Evolutionary conservation across 768 basidiomycete species (phyloP).

Genomic region (Suillus lakei): DNA sequence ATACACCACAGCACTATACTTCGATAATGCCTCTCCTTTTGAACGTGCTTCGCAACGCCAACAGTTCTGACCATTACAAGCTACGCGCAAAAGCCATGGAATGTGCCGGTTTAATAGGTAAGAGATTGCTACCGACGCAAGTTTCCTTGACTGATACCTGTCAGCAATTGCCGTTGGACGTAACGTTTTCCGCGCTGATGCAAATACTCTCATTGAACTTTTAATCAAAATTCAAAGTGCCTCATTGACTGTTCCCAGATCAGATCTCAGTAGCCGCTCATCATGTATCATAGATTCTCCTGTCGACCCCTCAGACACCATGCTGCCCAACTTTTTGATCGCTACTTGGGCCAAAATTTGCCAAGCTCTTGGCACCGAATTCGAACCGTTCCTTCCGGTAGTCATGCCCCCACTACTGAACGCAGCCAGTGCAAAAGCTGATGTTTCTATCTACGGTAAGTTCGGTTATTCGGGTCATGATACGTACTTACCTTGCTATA

Average conservation of each 20-base stretch:
- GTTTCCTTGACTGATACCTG: conserved; percentile 1
- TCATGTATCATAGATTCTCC: conserved; percentile 55
- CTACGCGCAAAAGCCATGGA: conserved; percentile 88
- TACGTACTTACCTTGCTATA: conserved; percentile 6
- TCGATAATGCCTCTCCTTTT: conserved; percentile 83
- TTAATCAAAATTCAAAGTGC: conserved; percentile 80
- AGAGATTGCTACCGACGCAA: background rate
- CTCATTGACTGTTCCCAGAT: conserved; percentile 21
- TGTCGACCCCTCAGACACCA: conserved; percentile 71
- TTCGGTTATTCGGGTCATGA: background rate
- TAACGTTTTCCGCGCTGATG: conserved; percentile 78
- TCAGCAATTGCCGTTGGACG: conserved; percentile 86
- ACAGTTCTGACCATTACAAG: conserved; percentile 66
- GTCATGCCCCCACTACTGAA: conserved; percentile 82
- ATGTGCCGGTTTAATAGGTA: conserved; percentile 86
- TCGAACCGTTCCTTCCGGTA: conserved; percentile 83
- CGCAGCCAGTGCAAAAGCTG: conserved; percentile 80
- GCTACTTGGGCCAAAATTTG: conserved; percentile 91
- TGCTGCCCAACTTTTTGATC: conserved; percentile 76
- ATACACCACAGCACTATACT: conserved; percentile 61
- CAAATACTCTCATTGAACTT: conserved; percentile 69
- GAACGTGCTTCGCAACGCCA: conserved; percentile 75
- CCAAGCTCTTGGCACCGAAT: conserved; percentile 82
- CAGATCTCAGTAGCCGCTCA: background rate
- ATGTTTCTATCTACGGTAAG: conserved; percentile 74